phyloP scores from a whole-genome alignment of 371 early-diverging fungal genomes.

The Actinomucor elegans region DNA sequence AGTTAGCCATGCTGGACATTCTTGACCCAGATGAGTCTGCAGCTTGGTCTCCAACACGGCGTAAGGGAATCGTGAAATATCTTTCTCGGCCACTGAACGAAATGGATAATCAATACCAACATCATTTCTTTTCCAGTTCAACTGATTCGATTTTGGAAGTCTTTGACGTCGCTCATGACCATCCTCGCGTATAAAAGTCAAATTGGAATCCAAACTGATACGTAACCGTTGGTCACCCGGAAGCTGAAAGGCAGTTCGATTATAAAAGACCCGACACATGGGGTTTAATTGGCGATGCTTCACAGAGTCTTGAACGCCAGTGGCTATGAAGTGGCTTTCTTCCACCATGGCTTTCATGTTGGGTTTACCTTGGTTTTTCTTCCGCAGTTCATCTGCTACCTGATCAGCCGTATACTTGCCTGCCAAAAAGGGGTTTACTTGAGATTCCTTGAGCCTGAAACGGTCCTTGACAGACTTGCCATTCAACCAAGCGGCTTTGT shows the following conservation, averaged over 20 bases:
- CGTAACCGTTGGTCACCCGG: constrained; percentile 96
- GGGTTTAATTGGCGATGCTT: constrained; percentile 78
- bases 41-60: constrained; percentile 98
- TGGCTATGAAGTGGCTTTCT: constrained; percentile 73
- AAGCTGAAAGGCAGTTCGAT: constrained; percentile 98
- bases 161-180: constrained; percentile 14
- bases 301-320: constrained; percentile 86
- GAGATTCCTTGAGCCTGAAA: constrained; percentile 88
- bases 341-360: constrained; percentile 62
- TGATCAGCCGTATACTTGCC: constrained; percentile 84
- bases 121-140: constrained; percentile 92
- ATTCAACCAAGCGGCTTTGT: constrained; percentile 59
- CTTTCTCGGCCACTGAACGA: constrained; percentile 73
- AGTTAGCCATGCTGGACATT: constrained; percentile 33
- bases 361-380: constrained; percentile 53
- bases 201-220: constrained; percentile 96
- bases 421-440: constrained; percentile 79
- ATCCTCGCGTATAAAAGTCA: constrained; percentile 97
- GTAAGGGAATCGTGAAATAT: constrained; percentile 92
- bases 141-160: too few relatives aligned
- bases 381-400: constrained; percentile 74
- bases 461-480: constrained; percentile 95
- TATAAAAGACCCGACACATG: constrained; percentile 93
- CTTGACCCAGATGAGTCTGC: constrained; percentile 89
- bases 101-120: constrained; percentile 92